A percentile compares a stretch with the other conserved stretches of the same genome.
These are phyloP conservation scores for Chrysanthemum makinoi DNA, from an alignment of 129 eudicot genomes.

Conservation along the genomic window DNA sequence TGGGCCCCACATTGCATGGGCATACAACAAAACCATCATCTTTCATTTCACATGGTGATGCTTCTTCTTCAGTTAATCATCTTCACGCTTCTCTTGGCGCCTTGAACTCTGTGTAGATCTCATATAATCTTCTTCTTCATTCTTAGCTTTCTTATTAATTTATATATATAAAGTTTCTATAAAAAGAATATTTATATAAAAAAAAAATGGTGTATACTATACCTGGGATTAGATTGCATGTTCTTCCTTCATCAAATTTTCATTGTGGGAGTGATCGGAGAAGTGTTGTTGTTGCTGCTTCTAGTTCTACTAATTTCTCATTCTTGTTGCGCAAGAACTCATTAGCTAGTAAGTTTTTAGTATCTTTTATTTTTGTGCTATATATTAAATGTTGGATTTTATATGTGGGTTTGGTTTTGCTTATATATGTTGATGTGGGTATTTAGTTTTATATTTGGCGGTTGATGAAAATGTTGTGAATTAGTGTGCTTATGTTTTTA, in stretches of 20 bases:
- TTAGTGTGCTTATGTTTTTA: not conserved
- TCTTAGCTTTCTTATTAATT: not conserved
- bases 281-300: constrained; percentile 26
- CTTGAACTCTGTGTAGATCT: constrained; percentile 42
- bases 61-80: constrained; percentile 17
- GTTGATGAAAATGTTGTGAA: not conserved
- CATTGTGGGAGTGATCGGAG: constrained; percentile 36
- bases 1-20: not conserved
- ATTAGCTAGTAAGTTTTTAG: constrained; percentile 36
- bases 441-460: too few species aligned
- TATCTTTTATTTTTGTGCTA: not conserved
- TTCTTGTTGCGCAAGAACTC: constrained; percentile 36
- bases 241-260: constrained; percentile 43
- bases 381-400: not conserved
- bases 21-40: not conserved
- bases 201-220: constrained; percentile 60
- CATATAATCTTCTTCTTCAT: not conserved
- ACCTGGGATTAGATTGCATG: constrained; percentile 59
- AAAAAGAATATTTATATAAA: not conserved
- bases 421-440: not conserved
- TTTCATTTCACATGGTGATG: too few species aligned
- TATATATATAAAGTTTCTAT: not conserved
- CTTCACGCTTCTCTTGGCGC: constrained; percentile 53
- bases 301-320: constrained; percentile 21
- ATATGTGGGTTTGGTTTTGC: not conserved